Percentiles rank a stretch among this genome's conserved stretches.
These are phyloP conservation scores for Esteya vermicola DNA, from an alignment of 2,329 filamentous ascomycete species.

Conservation along the genomic window DNA sequence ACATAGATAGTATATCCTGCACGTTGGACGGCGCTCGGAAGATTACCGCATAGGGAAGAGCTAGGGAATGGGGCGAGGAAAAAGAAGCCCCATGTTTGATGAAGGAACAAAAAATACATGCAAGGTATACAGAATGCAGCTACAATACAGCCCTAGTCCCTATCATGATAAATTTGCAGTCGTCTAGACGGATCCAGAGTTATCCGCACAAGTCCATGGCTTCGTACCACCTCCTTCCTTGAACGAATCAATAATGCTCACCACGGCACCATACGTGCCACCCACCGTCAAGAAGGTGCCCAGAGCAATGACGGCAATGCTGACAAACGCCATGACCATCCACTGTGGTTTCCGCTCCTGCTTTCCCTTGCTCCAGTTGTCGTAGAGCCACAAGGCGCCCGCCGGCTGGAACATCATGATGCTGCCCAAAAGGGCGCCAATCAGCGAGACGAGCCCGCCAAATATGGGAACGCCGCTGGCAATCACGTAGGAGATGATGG, in stretches of 20 bases:
- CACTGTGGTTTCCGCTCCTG: background rate
- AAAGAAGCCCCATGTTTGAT: no score
- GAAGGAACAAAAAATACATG: no score
- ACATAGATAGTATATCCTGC: no score
- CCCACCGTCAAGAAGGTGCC: constrained; percentile 24
- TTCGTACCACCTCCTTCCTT: background rate
- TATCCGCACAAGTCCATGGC: constrained; percentile 2
- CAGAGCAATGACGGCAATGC: constrained; percentile 17
- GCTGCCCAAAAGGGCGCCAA: constrained; percentile 1
- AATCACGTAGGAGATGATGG: constrained; percentile 1
- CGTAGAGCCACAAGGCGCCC: constrained; percentile 2
- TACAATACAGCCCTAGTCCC: no score
- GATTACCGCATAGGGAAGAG: no score
- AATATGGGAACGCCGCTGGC: constrained; percentile 3
- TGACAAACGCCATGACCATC: background rate
- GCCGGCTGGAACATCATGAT: constrained; percentile 3
- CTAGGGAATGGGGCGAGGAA: no score
- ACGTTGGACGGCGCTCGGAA: no score
- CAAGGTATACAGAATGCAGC: no score
- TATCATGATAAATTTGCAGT: no score
- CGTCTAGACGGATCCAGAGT: constrained; percentile 2
- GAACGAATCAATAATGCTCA: constrained; percentile 37
- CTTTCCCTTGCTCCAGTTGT: constrained; percentile 2
- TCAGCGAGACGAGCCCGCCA: constrained; percentile 1
- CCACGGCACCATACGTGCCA: constrained; percentile 30